Conservation (phyloP, 2,329 filamentous ascomycete species). For the Podosphaera xanthii region DNA sequence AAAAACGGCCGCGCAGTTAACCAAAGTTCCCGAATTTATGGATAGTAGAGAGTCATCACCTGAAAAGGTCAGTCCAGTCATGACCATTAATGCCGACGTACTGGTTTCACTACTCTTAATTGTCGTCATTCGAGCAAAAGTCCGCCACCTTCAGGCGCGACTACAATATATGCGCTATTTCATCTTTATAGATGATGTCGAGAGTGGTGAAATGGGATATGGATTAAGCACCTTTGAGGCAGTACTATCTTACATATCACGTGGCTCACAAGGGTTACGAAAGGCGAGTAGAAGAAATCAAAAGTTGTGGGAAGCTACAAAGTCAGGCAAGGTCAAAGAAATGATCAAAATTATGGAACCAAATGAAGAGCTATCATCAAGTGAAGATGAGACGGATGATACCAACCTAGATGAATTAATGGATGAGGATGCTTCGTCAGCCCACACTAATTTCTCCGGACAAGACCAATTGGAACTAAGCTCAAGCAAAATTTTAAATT, state of each 20-base stretch:
- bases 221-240: constrained; percentile 90
- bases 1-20: constrained; percentile 55
- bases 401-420: constrained; percentile 17
- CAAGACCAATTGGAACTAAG: constrained; percentile 6
- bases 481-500: constrained; percentile 10
- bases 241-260: constrained; percentile 66
- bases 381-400: constrained; percentile 10
- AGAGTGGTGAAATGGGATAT: constrained; percentile 89
- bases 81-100: constrained; percentile 61
- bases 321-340: constrained; percentile 50
- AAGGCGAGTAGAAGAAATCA: constrained; percentile 72
- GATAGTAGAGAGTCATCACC: constrained; percentile 12
- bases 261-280: constrained; percentile 60
- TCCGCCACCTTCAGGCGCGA: constrained; percentile 68
- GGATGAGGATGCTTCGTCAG: constrained; percentile 20
- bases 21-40: constrained; percentile 23
- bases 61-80: constrained; percentile 22
- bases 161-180: constrained; percentile 93
- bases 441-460: constrained; percentile 9
- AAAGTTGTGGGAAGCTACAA: constrained; percentile 67
- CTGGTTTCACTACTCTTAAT: constrained; percentile 77
- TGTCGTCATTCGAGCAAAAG: constrained; percentile 76
- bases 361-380: constrained; percentile 17
- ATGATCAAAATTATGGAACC: constrained; percentile 65
- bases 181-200: constrained; percentile 93